phyloP scores from a whole-genome alignment of 1,139 yeast species.

The Suhomyces terraborum region DNA sequence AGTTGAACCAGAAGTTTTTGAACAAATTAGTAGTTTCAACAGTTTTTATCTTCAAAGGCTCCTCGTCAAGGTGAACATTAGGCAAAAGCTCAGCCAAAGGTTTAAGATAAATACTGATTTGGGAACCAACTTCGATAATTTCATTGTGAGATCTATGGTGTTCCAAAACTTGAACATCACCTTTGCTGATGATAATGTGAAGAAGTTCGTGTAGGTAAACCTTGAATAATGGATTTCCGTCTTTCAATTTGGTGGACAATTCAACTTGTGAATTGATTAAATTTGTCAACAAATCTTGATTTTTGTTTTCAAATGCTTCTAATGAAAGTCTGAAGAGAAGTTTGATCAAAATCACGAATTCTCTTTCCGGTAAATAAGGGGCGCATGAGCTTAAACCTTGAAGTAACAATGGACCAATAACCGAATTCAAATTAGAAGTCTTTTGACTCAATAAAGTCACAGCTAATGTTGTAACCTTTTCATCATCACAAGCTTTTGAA shows the following conservation, averaged over 20 bases:
- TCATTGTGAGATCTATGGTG: slow-evolving; percentile 83
- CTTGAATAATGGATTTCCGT: slow-evolving; percentile 50
- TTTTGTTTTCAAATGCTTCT: slow-evolving; percentile 38
- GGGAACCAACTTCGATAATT: slow-evolving; percentile 74
- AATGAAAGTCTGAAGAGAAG: slow-evolving; percentile 44
- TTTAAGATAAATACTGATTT: slow-evolving; percentile 64
- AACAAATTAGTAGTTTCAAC: slow-evolving; percentile 57
- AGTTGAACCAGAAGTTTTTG: slow-evolving; percentile 91
- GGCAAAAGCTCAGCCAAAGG: slow-evolving; percentile 83
- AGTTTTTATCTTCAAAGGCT: slow-evolving; percentile 42
- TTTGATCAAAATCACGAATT: slow-evolving; percentile 55
- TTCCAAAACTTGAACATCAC: slow-evolving; percentile 77
- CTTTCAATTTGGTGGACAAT: slow-evolving; percentile 51
- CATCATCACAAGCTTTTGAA: slow-evolving; percentile 69
- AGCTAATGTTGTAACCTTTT: slow-evolving; percentile 76
- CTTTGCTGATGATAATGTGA: slow-evolving; percentile 68
- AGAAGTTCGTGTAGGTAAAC: slow-evolving; percentile 68
- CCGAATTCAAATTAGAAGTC: slow-evolving; percentile 28
- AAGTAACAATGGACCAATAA: slow-evolving; percentile 47
- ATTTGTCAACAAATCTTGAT: slow-evolving; percentile 35
- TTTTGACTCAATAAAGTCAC: slow-evolving; percentile 85
- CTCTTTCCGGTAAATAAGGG: slow-evolving; percentile 58
- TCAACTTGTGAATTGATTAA: slow-evolving; percentile 51
- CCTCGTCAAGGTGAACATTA: slow-evolving; percentile 42
- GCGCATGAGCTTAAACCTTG: slow-evolving; percentile 62